Percentiles rank a stretch among this genome's conserved stretches.
These are phyloP conservation scores for Dictyostelium intermedium DNA, from an alignment of 78 protist genomes.

Conservation along the genomic window DNA sequence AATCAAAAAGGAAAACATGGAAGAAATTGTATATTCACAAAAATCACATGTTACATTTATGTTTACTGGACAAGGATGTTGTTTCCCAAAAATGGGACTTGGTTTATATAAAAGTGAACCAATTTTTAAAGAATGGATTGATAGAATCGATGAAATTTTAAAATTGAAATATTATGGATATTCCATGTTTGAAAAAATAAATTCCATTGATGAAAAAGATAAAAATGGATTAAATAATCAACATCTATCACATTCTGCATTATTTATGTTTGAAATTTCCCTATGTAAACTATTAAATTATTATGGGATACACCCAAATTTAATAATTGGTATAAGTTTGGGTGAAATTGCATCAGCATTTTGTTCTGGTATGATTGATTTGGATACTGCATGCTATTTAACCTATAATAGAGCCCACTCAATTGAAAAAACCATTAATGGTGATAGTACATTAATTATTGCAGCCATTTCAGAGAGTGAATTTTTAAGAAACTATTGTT, in stretches of 20 bases:
- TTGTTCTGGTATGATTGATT: constrained; percentile 10
- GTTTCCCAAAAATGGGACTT: background rate
- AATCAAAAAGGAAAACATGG: background rate
- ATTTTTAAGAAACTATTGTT: background rate
- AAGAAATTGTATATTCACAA: background rate
- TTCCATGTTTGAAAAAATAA: background rate
- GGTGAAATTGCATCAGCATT: constrained; percentile 59
- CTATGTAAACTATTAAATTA: background rate
- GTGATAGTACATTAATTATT: background rate
- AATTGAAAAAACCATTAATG: constrained; percentile 23
- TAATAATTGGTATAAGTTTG: background rate
- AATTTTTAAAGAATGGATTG: background rate
- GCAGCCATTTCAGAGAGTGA: background rate
- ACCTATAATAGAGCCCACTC: background rate
- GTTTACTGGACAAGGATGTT: background rate
- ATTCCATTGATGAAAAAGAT: background rate
- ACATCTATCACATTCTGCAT: constrained; percentile 46
- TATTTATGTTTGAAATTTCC: constrained; percentile 36
- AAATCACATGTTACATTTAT: background rate
- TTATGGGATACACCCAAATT: constrained; percentile 35
- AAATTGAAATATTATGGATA: background rate
- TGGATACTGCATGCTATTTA: background rate
- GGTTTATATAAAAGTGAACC: constrained; percentile 1
- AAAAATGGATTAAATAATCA: background rate
- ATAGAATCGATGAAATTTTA: constrained; percentile 11